Evolutionary conservation across 306 rosid genomes (phyloP), one percentile per base, ranked within the genome.

Genomic region (Psophocarpus tetragonolobus): DNA sequence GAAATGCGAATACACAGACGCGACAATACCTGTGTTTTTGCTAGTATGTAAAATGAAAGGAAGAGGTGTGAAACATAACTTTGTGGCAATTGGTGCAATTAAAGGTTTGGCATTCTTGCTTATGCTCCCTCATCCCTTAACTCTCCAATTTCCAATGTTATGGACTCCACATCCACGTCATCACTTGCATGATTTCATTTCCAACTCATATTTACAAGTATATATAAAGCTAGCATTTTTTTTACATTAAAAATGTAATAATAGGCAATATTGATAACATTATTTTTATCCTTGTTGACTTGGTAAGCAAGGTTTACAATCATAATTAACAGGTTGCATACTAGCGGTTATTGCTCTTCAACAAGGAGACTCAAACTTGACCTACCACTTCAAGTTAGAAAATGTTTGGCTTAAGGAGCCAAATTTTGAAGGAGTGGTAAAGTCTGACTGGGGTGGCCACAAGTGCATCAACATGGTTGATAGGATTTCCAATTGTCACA

Each of bases 71-170:
- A 58, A 17, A 26, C 21, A 66, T 26, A 38, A 66, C 12, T 39
- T 66, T 66, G 12, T 53, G 5, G 32, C 29, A 20, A 35, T 35
- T 21, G 5, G 1, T 56, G 15, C 12, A 3, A 5, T 23, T 23
- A 13, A 26, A 26, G 15, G 20, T 18, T 57, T 57, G 10, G 1
- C 35, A 5, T 6, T 42, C 73, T 24, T 41, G 38, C 15, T 24
- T 44, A 26, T 42, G 54, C 11, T 27, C 13, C 51, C 17, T 2
- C 5, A 39, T 67, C 21, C 23, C 36, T 14, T 23, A 39, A 66
- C 71, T 66, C 53, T 42, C 45, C 33, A 11, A 47, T 69, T 45
- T 69, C 61, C 75, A 71, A 47, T 17, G 62, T 8, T 36, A 36
- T 36, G 41, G 41, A 2, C 9, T 36, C 10, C 41, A 36, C 41